phyloP scores from a whole-genome alignment of 1,284 basidiomycete species.

The Apiotrichum sp. region DNA sequence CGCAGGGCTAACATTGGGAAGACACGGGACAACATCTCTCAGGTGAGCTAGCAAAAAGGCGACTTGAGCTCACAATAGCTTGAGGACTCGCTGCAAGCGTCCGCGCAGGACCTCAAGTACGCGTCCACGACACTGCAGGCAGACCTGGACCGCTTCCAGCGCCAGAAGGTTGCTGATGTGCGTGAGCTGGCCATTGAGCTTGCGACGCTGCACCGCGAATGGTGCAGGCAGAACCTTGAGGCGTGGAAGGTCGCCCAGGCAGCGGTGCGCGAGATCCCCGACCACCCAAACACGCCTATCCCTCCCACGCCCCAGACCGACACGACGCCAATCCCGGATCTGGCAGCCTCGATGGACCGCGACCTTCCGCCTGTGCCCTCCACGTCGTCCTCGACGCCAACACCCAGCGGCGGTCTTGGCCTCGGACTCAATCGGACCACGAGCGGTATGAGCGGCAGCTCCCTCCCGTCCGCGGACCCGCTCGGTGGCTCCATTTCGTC shows the following conservation, averaged over 20 bases:
- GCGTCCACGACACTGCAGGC: slow-evolving; percentile 93
- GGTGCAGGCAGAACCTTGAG: slow-evolving; percentile 94
- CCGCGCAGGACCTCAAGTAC: slow-evolving; percentile 89
- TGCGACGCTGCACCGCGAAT: slow-evolving; percentile 85
- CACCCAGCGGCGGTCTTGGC: no score
- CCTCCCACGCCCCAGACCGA: not conserved
- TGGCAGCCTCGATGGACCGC: slow-evolving; percentile 10
- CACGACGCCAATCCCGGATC: not conserved
- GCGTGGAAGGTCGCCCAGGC: slow-evolving; percentile 93
- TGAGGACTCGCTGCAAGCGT: slow-evolving; percentile 82
- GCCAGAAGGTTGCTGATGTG: slow-evolving; percentile 95
- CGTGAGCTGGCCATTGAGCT: slow-evolving; percentile 86
- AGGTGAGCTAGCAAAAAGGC: slow-evolving; percentile 54
- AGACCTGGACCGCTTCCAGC: slow-evolving; percentile 94
- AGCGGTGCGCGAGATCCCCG: slow-evolving; percentile 80
- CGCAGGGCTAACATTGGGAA: slow-evolving; percentile 87
- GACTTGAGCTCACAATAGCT: slow-evolving; percentile 52
- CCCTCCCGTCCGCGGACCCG: not conserved
- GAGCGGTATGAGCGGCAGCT: not conserved
- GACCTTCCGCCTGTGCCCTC: slow-evolving; percentile 15
- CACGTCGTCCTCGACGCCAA: not conserved
- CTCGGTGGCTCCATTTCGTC: not conserved
- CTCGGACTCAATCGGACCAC: no score
- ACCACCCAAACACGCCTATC: slow-evolving; percentile 65
- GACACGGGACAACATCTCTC: slow-evolving; percentile 86